Base-by-base conservation (phyloP, 2,329 filamentous ascomycete genomes). In the Aspergillus fructus region DNA sequence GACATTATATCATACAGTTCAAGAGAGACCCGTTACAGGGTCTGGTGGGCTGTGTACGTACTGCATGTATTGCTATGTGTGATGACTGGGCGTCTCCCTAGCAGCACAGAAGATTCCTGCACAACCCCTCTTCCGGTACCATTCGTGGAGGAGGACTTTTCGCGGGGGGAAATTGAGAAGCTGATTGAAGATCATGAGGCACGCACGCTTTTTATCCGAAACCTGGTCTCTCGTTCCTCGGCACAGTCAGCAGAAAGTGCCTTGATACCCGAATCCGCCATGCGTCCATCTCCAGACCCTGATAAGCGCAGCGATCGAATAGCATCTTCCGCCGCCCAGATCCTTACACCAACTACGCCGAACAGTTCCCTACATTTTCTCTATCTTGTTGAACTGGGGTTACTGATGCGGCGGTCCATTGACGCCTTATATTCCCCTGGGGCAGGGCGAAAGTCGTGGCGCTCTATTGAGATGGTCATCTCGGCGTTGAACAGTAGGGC, bases 31-130 rank as follows among this genome's bases (percentile, higher is more conserved):
- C 72, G 76, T 15, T 77, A 77, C 59, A 68, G 75, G 15, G 70
- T 78, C 6, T 79, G 77, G 77, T 78, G 76, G 74, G 72, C 76
- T 15, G 59, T 79, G 3, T 75, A 76, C 42, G 63, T 69, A 33
- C 64, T 79, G 11, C 77, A 79, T 62, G 72, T 72, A 27, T 67
- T 70, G 23, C 66, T 79, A 11, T 74, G 70, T 53, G 69, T 74
- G 59, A 74, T 78, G 66, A 77, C 75, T 30, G 77, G 77, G 33
- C 72, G 77, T 41, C 74, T 75, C 4, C 72, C 70, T n/a, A 72
- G 66, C 61, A 70, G 72, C 27, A 64, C 63, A n/a, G 66, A 71
- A 17, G 68, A 70, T 2, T 75, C 76, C 55, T 77, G 74, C 64
- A 78, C 73, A 12, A 76, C 75, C 0, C 74, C 76, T 23, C 66